phyloP scores from a whole-genome alignment of 768 basidiomycete species.

The Asterophora lycoperdoides region DNA sequence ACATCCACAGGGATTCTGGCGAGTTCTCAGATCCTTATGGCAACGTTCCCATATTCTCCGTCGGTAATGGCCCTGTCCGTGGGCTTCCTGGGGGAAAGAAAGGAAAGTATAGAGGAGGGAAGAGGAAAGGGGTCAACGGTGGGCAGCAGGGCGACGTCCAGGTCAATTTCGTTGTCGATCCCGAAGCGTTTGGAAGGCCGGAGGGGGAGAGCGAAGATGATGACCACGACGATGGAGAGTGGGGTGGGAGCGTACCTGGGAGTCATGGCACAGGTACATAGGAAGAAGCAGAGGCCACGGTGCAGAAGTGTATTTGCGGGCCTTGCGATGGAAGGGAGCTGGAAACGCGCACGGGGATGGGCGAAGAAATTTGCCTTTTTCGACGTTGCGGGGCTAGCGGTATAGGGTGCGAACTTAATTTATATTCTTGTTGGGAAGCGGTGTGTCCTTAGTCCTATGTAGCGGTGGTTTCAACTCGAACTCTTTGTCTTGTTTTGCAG shows the following conservation, averaged over 20 bases:
- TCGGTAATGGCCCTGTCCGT: constrained; percentile 49
- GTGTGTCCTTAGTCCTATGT: too few species aligned
- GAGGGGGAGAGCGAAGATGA: constrained; percentile 35
- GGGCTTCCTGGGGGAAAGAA: constrained; percentile 43
- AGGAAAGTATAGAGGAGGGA: constrained; percentile 28
- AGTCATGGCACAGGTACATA: constrained; percentile 26
- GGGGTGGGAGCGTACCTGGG: constrained; percentile 34
- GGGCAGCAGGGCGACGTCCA: constrained; percentile 51
- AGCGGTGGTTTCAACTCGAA: constrained; percentile 44
- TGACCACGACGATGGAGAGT: constrained; percentile 30
- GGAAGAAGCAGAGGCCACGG: constrained; percentile 33
- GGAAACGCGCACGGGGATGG: constrained; percentile 52
- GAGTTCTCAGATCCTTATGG: constrained; percentile 28
- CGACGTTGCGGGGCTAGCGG: constrained; percentile 42
- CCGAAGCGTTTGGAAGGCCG: constrained; percentile 45
- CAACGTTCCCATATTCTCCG: constrained; percentile 29
- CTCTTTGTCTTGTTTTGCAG: neutral
- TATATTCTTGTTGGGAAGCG: constrained; percentile 56
- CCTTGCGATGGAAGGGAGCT: constrained; percentile 59
- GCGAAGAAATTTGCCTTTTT: constrained; percentile 48
- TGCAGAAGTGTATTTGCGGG: constrained; percentile 54
- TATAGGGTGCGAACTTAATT: constrained; percentile 60
- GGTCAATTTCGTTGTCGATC: constrained; percentile 72
- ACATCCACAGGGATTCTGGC: constrained; percentile 22
- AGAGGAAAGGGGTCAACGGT: constrained; percentile 37